phyloP scores from a whole-genome alignment of 495 filamentous ascomycete genomes.

The Penicillium tannophilum region DNA sequence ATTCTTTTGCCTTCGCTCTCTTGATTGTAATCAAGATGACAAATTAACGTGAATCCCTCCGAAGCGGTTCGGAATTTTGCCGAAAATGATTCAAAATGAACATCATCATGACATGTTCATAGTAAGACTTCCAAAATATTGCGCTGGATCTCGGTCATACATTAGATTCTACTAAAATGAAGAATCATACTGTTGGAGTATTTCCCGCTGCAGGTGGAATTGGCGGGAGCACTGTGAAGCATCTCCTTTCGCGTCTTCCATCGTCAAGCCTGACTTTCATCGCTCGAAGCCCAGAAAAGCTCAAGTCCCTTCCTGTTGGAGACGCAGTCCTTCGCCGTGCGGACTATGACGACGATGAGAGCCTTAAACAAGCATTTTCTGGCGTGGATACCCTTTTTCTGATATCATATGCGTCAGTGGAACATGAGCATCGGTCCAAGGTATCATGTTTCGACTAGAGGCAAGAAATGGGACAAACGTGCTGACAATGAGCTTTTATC shows the following conservation, averaged over 20 bases:
- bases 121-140: too few relatives aligned
- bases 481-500: slow-evolving; percentile 23
- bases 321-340: slow-evolving; percentile 10
- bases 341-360: slow-evolving; percentile 23
- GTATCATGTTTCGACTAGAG: slow-evolving; percentile 6
- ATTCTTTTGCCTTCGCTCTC: too few relatives aligned
- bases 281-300: slow-evolving; percentile 39
- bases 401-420: slow-evolving; percentile 34
- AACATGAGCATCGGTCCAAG: slow-evolving; percentile 27
- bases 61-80: too few relatives aligned
- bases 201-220: too few relatives aligned
- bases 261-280: slow-evolving; percentile 36
- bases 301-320: slow-evolving; percentile 13
- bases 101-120: too few relatives aligned
- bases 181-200: too few relatives aligned
- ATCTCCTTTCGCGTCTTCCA: slow-evolving; percentile 37
- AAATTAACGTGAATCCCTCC: too few relatives aligned
- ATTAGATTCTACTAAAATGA: too few relatives aligned
- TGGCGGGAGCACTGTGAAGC: slow-evolving; percentile 7
- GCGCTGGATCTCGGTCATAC: too few relatives aligned
- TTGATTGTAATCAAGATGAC: too few relatives aligned
- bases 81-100: too few relatives aligned
- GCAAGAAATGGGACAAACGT: too few relatives aligned
- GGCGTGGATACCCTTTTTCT: slow-evolving; percentile 27
- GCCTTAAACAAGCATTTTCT: slow-evolving; percentile 27